Percentiles rank a stretch among this genome's conserved stretches.
phyloP scores from a whole-genome alignment of 495 filamentous ascomycete genomes.

The Pyrenopolyporus hunteri region DNA sequence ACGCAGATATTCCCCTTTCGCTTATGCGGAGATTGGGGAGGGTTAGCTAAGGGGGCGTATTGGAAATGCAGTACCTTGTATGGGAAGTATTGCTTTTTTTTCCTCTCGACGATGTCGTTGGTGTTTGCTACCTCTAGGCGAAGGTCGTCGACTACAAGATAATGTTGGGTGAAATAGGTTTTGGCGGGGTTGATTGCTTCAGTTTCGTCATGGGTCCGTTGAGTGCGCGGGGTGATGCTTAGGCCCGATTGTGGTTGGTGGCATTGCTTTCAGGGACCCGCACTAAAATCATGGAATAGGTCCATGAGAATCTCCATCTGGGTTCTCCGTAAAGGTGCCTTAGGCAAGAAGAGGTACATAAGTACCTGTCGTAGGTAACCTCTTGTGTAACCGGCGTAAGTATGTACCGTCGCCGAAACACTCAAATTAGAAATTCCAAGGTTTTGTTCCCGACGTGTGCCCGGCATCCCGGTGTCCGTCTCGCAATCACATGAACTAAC shows the following conservation, averaged over 20 bases:
- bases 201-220: conserved; percentile 27
- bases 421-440: not conserved
- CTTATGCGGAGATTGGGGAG: conserved; percentile 4
- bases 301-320: conserved; percentile 6
- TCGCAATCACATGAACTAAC: not conserved
- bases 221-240: conserved; percentile 28
- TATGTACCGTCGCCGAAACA: conserved; percentile 26
- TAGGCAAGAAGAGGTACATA: no score
- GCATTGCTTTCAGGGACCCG: conserved; percentile 22
- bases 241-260: conserved; percentile 14
- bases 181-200: conserved; percentile 29
- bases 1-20: not conserved
- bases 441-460: not conserved
- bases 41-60: not conserved
- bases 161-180: conserved; percentile 21
- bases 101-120: not conserved
- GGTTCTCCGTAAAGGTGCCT: not conserved
- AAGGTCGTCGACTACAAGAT: not conserved
- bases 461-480: no score
- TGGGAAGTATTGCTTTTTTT: not conserved
- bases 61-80: not conserved
- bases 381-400: conserved; percentile 32
- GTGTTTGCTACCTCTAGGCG: no score
- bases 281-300: no score
- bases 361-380: no score